phyloP scores from a whole-genome alignment of 352 stramenopile species.

The Thraustochytrium striatum region DNA sequence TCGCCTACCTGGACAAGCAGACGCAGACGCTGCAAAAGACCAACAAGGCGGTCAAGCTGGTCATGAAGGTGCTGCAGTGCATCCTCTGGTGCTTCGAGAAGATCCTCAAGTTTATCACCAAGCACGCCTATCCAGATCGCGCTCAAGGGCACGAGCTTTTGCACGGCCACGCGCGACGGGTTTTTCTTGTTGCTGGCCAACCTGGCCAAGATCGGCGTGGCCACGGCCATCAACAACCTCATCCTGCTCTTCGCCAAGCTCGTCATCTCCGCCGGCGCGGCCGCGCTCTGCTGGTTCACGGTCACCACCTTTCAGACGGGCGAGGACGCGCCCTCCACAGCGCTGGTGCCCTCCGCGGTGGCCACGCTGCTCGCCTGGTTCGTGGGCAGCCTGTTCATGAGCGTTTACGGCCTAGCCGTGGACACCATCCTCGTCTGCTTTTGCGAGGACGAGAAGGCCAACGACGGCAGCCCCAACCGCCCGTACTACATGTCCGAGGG shows the following conservation, averaged over 20 bases:
- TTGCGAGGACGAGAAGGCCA: conserved; percentile 69
- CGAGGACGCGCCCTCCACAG: conserved; percentile 63
- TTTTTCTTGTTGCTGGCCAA: conserved; percentile 68
- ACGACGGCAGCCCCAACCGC: conserved; percentile 62
- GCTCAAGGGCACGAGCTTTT: conserved; percentile 74
- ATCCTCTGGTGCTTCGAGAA: conserved; percentile 75
- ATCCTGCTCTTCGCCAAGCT: conserved; percentile 66
- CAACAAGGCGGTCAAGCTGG: conserved; percentile 65
- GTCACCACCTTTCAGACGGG: conserved; percentile 61
- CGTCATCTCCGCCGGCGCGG: conserved; percentile 63
- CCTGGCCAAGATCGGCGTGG: conserved; percentile 63
- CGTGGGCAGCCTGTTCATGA: conserved; percentile 66
- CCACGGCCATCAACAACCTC: conserved; percentile 69
- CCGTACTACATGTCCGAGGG: conserved; percentile 71
- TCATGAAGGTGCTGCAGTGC: conserved; percentile 71
- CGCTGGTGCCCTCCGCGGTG: conserved; percentile 65
- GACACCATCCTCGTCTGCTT: conserved; percentile 75
- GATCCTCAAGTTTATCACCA: conserved; percentile 72
- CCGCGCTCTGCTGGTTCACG: conserved; percentile 53
- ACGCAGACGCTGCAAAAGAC: conserved; percentile 66
- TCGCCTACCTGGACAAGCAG: conserved; percentile 72
- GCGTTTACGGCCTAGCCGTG: conserved; percentile 72
- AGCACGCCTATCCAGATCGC: conserved; percentile 73
- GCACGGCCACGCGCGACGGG: conserved; percentile 64
- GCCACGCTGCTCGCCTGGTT: conserved; percentile 68